Conservation (phyloP, 768 basidiomycete species). For the Cubamyces sp. region DNA sequence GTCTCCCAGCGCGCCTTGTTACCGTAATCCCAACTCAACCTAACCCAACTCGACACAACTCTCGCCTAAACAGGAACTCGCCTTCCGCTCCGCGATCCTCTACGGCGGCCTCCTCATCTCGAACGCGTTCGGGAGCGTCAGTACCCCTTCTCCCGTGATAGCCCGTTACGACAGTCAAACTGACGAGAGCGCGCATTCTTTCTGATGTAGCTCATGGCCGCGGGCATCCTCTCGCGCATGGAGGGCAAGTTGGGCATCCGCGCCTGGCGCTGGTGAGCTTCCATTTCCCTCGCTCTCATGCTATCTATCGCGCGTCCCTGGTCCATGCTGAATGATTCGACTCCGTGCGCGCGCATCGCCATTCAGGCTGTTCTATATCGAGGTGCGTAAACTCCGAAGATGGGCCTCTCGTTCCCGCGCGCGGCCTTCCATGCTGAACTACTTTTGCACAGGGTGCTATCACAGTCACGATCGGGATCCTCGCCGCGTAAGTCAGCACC, state of each 20-base stretch:
- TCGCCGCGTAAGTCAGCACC: conserved; percentile 48
- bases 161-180: not conserved
- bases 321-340: not conserved
- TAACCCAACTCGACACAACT: not conserved
- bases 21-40: not conserved
- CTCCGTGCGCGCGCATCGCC: not conserved
- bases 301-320: too few species aligned
- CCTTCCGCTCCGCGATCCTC: conserved; percentile 63
- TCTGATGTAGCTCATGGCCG: conserved; percentile 60
- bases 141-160: conserved; percentile 24
- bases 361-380: conserved; percentile 70
- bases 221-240: conserved; percentile 73
- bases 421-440: not conserved
- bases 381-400: conserved; percentile 41
- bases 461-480: conserved; percentile 61
- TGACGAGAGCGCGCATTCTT: not conserved
- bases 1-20: too few species aligned
- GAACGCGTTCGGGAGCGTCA: conserved; percentile 68
- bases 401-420: not conserved
- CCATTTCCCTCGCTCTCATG: not conserved
- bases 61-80: conserved; percentile 56
- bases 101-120: conserved; percentile 64
- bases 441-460: conserved; percentile 53
- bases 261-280: conserved; percentile 67
- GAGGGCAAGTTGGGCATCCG: conserved; percentile 66